Percentiles rank a stretch among this genome's conserved stretches.
Evolutionary conservation across 2,329 filamentous ascomycete genomes (phyloP).

Genomic region (Paecilomyces dactylethromorphus): DNA sequence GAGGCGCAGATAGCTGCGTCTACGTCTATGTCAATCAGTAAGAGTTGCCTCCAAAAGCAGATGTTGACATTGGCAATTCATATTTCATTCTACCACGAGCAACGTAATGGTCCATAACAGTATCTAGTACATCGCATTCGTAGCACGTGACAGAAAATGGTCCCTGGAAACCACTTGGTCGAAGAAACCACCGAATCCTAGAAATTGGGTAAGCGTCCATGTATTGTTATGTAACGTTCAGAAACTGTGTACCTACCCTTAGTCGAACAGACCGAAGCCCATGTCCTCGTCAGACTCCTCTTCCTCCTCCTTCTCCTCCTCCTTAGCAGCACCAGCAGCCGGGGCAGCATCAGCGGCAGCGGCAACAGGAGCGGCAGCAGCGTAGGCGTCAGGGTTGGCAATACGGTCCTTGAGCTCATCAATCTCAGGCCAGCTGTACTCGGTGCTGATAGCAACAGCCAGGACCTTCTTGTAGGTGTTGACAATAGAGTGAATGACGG

Average conservation of each 20-base stretch:
- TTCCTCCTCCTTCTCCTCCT: slow-evolving; percentile 56
- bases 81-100: slow-evolving; percentile 27
- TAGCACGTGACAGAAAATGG: slow-evolving; percentile 16
- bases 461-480: slow-evolving; percentile 96
- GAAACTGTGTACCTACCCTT: slow-evolving; percentile 34
- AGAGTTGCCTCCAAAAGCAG: background rate
- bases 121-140: slow-evolving; percentile 33
- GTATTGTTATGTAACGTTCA: slow-evolving; percentile 11
- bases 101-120: slow-evolving; percentile 24
- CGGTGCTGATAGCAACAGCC: slow-evolving; percentile 81
- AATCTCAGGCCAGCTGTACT: slow-evolving; percentile 91
- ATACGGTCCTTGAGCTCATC: slow-evolving; percentile 99
- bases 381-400: slow-evolving; percentile 96
- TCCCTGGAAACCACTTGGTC: slow-evolving; percentile 41
- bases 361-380: slow-evolving; percentile 68
- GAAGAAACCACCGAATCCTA: slow-evolving; percentile 77
- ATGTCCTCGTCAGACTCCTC: slow-evolving; percentile 54
- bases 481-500: slow-evolving; percentile 91
- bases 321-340: slow-evolving; percentile 46
- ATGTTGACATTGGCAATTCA: slow-evolving; percentile 5
- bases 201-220: slow-evolving; percentile 28
- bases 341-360: slow-evolving; percentile 48
- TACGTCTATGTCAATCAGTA: background rate
- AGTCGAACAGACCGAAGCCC: background rate
- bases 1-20: background rate